Evolutionary conservation across 83 land plant species (phyloP), one percentile per base, ranked within the genome.

Genomic region (Thuja plicata): DNA sequence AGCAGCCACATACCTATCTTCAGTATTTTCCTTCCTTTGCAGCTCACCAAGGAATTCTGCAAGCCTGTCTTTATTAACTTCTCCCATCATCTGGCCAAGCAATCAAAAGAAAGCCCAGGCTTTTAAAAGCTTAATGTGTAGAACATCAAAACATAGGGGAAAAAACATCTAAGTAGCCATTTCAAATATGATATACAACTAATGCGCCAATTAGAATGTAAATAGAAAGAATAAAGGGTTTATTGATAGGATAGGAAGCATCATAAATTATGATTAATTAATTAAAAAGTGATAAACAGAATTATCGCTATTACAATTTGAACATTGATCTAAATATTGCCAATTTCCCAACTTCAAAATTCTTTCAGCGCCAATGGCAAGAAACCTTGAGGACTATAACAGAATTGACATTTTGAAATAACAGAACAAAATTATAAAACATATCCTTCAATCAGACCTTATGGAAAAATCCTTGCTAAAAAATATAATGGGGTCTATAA

Each of bases 1-100:
- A 55, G 97, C 98, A 87, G 99, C 99, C 40, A 92, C 96, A 92
- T 97, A 97, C 57, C 99, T 87, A 88, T 97, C 99, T 90, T 95
- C 94, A n/a, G 95, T 95, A 74, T 95, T 93, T 89, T 97, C 98
- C 86, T 97, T 97, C 48, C 97, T 84, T 90, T 96, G 92, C 77
- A 97, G 88, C 89, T 97, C 99, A 34, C 95, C 95, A 71, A 97
- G 92, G 60, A 87, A 94, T 87, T 97, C 97, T 15, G 91, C 95
- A 7, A 97, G 85, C 86, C 99, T 92, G 83, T 96, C 98, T 88
- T 90, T 90, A 81, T 97, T 97, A 43, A 94, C 95, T 86, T 91
- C 88, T 12, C 92, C 96, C 97, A 97, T 92, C 93, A 93, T 92
- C 98, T 95, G 92, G 41, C n/a, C n/a, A 83, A 45, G 85, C 85